Conservation (phyloP, 257 asterid species). For the Lycium ferocissimum region DNA sequence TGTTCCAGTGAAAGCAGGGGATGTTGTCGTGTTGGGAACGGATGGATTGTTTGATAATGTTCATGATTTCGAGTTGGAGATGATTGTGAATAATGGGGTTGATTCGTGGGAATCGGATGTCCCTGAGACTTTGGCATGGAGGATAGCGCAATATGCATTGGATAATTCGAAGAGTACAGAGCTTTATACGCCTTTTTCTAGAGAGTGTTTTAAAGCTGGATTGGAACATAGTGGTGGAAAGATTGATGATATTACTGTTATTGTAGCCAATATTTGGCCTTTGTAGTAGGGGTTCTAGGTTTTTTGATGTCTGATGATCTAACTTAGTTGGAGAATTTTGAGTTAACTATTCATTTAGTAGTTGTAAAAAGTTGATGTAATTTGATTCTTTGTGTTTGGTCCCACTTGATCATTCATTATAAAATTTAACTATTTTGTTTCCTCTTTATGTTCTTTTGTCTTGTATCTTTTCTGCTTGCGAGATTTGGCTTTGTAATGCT, state of each 20-base stretch:
- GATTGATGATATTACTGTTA: slow-evolving; percentile 57
- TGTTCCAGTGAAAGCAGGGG: slow-evolving; percentile 42
- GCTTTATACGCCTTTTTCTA: slow-evolving; percentile 36
- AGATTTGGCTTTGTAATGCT: background rate
- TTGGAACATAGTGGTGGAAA: slow-evolving; percentile 45
- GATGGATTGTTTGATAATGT: slow-evolving; percentile 62
- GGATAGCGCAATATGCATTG: slow-evolving; percentile 28
- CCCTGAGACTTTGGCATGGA: slow-evolving; percentile 26
- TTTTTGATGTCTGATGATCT: background rate
- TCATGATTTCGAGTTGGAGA: slow-evolving; percentile 38
- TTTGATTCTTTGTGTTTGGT: background rate
- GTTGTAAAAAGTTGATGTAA: background rate
- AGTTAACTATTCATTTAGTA: background rate
- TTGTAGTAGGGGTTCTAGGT: background rate
- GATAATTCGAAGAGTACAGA: background rate
- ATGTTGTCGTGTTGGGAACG: slow-evolving; percentile 49
- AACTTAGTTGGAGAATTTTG: background rate
- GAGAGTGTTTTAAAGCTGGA: slow-evolving; percentile 43
- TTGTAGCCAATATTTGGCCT: slow-evolving; percentile 39
- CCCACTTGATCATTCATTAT: background rate
- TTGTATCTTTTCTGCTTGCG: background rate
- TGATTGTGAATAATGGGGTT: background rate
- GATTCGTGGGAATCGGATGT: background rate
- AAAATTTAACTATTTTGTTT: background rate
- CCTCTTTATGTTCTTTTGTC: background rate